These are phyloP conservation scores for Fonsecaea erecta DNA, from an alignment of 2,329 filamentous ascomycete genomes.

Conservation along the genomic window DNA sequence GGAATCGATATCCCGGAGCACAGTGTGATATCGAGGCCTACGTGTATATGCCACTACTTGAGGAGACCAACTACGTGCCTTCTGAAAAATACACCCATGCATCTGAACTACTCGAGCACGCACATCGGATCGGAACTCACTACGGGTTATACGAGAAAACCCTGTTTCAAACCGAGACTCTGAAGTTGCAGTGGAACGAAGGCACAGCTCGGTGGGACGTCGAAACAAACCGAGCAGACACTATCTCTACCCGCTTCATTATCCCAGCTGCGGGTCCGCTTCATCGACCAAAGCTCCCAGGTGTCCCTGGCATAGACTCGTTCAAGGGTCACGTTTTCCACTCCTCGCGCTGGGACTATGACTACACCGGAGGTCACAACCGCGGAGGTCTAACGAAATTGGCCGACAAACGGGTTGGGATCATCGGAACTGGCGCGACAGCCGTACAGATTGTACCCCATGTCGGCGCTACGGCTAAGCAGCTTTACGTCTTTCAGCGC, in stretches of 20 bases:
- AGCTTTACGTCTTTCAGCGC: constrained; percentile 46
- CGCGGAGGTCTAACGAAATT: constrained; percentile 17
- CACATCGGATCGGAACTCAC: constrained; percentile 24
- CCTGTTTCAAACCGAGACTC: constrained; percentile 31
- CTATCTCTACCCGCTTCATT: constrained; percentile 47
- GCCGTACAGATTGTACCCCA: constrained; percentile 51
- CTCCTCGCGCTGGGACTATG: constrained; percentile 52
- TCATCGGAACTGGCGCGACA: constrained; percentile 48
- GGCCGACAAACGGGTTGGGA: constrained; percentile 39
- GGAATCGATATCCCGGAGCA: constrained; percentile 38
- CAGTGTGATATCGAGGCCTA: constrained; percentile 29
- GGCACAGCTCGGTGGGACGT: constrained; percentile 12
- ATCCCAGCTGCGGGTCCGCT: constrained; percentile 49
- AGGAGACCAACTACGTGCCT: constrained; percentile 32
- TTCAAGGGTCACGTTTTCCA: constrained; percentile 52
- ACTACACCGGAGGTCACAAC: constrained; percentile 45
- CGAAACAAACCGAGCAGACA: constrained; percentile 37
- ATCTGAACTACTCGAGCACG: constrained; percentile 28
- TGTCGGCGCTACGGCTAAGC: constrained; percentile 33
- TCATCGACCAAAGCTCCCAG: constrained; percentile 31
- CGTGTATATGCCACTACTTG: constrained; percentile 33
- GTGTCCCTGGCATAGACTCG: constrained; percentile 37
- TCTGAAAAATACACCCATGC: constrained; percentile 31
- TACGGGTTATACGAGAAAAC: constrained; percentile 25
- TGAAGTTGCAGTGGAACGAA: constrained; percentile 29